Evolutionary conservation across 352 stramenopile genomes (phyloP), one percentile per base, ranked within the genome.

Genomic region (Globisporangium echinulatum): DNA sequence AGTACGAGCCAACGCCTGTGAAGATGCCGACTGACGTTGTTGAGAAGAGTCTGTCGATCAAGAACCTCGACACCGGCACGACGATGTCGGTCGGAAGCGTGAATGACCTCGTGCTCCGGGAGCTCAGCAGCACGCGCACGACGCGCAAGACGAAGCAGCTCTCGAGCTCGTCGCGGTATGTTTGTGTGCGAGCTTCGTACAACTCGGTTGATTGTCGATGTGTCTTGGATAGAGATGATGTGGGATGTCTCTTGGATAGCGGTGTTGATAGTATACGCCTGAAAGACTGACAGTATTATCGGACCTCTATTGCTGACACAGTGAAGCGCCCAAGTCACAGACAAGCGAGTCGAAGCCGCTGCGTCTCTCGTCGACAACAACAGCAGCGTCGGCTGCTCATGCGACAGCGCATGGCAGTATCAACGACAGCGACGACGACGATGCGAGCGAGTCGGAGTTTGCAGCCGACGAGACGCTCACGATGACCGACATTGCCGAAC

Each of bases 31-130:
- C 59, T 0, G 72, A 81, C 15, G 74, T 85, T 14, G 68, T 72
- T 17, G 82, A 92, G 68, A 82, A 80, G 44, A 76, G 66, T 14
- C 75, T 95, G 40, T 87, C 79, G 43, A 83, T 93, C 56, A 90
- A 82, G 59, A 92, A 95, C 54, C 56, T 95, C 39, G 82, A 95
- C 68, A 92, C 72, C 2, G 83, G 85, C 25, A 87, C 71, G 14
- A 92, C 79, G 1, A 72, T 92, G 13, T 92, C 84, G 6, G 74
- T 88, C 46, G 77, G 84, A 11, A 87, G 69, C 50, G 75, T 91
- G 6, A 95, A 95, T 58, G 77, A 82, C 14, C 69, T 93, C n/a
- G 75, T 93, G 15, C 52, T 95, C 25, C 80, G 75, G 33, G 77
- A 91, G 49, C 74, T 92, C 14, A 63, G 77, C 49, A 88, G 71